Conservation (phyloP, 2,329 filamentous ascomycete genomes). For the Ophiostoma montium region DNA sequence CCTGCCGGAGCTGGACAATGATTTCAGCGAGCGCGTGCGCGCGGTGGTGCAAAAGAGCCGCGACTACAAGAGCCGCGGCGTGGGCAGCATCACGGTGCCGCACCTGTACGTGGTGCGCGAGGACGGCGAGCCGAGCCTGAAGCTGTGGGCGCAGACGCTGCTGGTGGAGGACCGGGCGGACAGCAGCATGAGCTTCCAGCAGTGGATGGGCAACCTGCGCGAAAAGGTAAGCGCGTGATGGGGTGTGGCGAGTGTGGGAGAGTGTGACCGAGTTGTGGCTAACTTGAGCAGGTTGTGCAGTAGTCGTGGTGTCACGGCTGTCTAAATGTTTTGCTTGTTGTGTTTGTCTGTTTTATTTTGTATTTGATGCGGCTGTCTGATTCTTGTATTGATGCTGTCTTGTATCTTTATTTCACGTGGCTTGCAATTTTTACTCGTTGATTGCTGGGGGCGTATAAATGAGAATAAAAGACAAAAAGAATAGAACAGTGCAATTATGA, state of each 20-base stretch:
- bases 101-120: conserved; percentile 89
- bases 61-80: conserved; percentile 73
- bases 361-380: background rate
- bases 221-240: conserved; percentile 63
- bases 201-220: conserved; percentile 82
- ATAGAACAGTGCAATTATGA: too few species aligned
- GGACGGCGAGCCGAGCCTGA: conserved; percentile 87
- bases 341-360: background rate
- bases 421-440: background rate
- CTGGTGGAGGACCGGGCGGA: conserved; percentile 91
- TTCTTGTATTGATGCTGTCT: background rate
- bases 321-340: background rate
- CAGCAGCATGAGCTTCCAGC: conserved; percentile 79
- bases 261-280: too few species aligned
- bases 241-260: too few species aligned
- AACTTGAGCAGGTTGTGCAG: conserved; percentile 2
- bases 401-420: background rate
- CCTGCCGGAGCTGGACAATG: conserved; percentile 77
- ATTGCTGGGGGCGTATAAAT: too few species aligned
- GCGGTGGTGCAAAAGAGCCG: conserved; percentile 84
- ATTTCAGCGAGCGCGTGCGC: conserved; percentile 90
- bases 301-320: background rate
- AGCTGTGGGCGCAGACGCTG: conserved; percentile 93
- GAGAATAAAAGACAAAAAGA: too few species aligned
- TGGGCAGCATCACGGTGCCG: conserved; percentile 84